Percentiles rank a stretch among this genome's conserved stretches.
Evolutionary conservation across 495 filamentous ascomycete genomes (phyloP).

Genomic region (Pseudevernia furfuracea): DNA sequence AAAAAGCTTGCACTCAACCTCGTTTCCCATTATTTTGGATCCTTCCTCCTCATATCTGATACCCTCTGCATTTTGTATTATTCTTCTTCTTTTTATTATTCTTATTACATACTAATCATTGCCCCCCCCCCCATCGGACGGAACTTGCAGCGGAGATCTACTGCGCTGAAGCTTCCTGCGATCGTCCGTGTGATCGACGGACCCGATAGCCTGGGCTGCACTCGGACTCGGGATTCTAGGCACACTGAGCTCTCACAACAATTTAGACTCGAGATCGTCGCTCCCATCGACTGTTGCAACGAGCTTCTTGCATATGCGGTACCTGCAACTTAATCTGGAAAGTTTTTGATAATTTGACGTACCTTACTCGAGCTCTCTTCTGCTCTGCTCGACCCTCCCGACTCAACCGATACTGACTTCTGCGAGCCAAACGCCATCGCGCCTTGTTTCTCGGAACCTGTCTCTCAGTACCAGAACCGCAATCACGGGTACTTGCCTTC

Average conservation of each 20-base stretch:
- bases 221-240: constrained; percentile 16
- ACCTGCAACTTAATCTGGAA: constrained; percentile 6
- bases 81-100: background rate
- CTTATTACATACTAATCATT: background rate
- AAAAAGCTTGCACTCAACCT: constrained; percentile 1
- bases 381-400: background rate
- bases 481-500: background rate
- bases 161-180: constrained; percentile 13
- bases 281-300: background rate
- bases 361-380: background rate
- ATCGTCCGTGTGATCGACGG: constrained; percentile 23
- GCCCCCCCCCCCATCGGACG: background rate
- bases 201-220: constrained; percentile 22
- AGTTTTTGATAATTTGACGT: background rate
- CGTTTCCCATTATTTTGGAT: background rate
- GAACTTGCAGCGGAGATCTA: constrained; percentile 10
- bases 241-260: constrained; percentile 12
- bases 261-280: background rate
- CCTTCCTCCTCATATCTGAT: background rate
- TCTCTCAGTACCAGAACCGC: background rate
- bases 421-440: background rate
- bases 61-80: background rate
- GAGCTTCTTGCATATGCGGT: constrained; percentile 5
- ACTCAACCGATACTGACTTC: background rate
- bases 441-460: background rate